Percentiles rank a stretch among this genome's conserved stretches.
Evolutionary conservation across 306 rosid species (phyloP).

Genomic region (Malus asiatica): DNA sequence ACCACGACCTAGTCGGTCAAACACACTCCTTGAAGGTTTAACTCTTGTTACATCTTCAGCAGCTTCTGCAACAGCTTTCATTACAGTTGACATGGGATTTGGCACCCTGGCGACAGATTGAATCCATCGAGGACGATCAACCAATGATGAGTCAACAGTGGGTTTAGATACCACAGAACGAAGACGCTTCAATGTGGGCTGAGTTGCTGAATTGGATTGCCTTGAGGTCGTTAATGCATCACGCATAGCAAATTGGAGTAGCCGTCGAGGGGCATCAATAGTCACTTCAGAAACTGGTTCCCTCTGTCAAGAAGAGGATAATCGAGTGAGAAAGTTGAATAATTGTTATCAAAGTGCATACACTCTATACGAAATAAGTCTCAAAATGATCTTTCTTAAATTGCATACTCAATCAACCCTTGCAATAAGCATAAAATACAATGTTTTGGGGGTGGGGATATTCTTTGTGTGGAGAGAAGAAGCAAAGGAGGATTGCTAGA

Average conservation of each 20-base stretch:
- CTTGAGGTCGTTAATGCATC: conserved; percentile 73
- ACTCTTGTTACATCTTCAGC: conserved; percentile 72
- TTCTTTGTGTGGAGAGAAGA: too few relatives aligned
- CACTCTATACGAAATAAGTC: background rate
- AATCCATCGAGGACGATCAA: conserved; percentile 42
- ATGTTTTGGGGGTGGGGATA: too few relatives aligned
- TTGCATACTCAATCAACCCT: background rate
- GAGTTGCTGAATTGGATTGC: conserved; percentile 37
- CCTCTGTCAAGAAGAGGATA: conserved; percentile 44
- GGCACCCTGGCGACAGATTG: conserved; percentile 53
- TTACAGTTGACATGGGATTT: conserved; percentile 79
- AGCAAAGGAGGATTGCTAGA: background rate
- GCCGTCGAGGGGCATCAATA: conserved; percentile 64
- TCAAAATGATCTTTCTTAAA: background rate
- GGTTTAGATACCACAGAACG: conserved; percentile 86
- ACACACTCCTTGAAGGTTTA: conserved; percentile 74
- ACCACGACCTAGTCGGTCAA: conserved; percentile 79
- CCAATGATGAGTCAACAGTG: conserved; percentile 39
- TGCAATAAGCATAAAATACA: too few relatives aligned
- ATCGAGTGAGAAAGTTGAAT: conserved; percentile 24
- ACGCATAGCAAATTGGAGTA: conserved; percentile 88
- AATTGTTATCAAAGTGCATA: background rate
- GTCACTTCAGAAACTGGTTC: conserved; percentile 46
- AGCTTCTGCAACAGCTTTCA: conserved; percentile 90
- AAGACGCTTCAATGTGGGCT: conserved; percentile 74